Evolutionary conservation across 306 rosid genomes (phyloP), one percentile per base, ranked within the genome.

Genomic region (Cajanus cajan): DNA sequence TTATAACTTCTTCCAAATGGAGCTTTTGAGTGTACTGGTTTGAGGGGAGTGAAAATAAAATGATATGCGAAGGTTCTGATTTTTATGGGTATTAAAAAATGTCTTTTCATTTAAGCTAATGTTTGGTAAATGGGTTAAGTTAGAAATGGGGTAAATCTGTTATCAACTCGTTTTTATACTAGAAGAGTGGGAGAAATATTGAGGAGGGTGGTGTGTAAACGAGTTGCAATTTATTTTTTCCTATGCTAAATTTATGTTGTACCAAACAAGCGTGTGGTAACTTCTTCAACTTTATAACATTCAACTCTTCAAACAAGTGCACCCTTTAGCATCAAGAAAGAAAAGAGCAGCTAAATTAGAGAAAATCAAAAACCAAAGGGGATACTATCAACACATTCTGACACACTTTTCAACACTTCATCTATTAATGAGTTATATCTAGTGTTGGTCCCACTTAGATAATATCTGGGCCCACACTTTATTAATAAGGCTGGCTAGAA

Each of bases 301-400:
- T 73, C 51, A 80, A 28, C 66, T 47, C 45, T 54, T 67, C 40
- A 61, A 69, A 50, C 37, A 80, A 16, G 74, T 7, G 7, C 59
- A 39, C 40, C 16, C 15, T 37, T 61, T 22, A 62, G 57, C 63
- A 63, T 48, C 22, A 45, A 34, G 16, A 34, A n/a, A 25, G 33
- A 34, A 25, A 50, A 14, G 54, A 34, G 22, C 1, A 61, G 24
- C 19, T n/a, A 79, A 25, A 37, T 45, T 71, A 11, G 43, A 50
- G 54, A 70, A 52, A 15, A 43, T 47, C 40, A 61, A 8, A 61
- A 31, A 6, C 47, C 71, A 62, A 25, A 8, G 33, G 50, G 25
- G 33, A 74, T 14, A 9, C 24, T 74, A 34, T 12, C 31, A 16
- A 8, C 50, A 43, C 4, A 73, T 55, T 55, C n/a, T 0, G 13